These are phyloP conservation scores for Fusarium secorum DNA, from an alignment of 2,329 filamentous ascomycete species.

Conservation along the genomic window DNA sequence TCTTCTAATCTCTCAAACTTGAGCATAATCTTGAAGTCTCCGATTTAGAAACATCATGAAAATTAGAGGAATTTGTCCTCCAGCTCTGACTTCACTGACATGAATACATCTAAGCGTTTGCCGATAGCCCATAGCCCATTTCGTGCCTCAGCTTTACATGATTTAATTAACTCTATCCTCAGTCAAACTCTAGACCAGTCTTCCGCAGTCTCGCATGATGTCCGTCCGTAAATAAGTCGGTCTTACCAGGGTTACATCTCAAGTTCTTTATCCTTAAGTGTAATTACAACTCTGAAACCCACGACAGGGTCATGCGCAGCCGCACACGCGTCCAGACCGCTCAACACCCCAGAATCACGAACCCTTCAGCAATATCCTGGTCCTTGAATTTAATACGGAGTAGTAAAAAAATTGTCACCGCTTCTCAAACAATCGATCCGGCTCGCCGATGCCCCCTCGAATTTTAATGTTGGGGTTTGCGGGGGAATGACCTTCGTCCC, in stretches of 20 bases:
- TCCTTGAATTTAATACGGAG: background rate
- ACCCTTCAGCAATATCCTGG: background rate
- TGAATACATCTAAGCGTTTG: background rate
- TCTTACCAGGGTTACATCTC: background rate
- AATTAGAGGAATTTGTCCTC: background rate
- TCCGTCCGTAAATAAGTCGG: background rate
- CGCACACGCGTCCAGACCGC: background rate
- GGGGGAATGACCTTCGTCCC: background rate
- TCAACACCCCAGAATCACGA: background rate
- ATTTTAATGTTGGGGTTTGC: slow-evolving; percentile 19
- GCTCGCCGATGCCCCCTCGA: background rate
- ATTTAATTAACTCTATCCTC: background rate
- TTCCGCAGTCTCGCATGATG: background rate
- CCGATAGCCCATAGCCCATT: background rate
- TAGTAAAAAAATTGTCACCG: background rate
- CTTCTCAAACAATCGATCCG: background rate
- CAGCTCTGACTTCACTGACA: background rate
- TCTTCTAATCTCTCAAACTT: background rate
- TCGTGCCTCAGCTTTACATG: background rate
- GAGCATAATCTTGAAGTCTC: background rate
- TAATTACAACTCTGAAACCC: slow-evolving; percentile 1
- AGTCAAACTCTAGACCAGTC: background rate
- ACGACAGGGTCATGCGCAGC: background rate
- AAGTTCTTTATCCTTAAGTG: background rate
- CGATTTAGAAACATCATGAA: rapidly evolving